Evolutionary conservation across 169 alveolate species (phyloP), one percentile per base, ranked within the genome.

Genomic region (Plasmodium fragile): DNA sequence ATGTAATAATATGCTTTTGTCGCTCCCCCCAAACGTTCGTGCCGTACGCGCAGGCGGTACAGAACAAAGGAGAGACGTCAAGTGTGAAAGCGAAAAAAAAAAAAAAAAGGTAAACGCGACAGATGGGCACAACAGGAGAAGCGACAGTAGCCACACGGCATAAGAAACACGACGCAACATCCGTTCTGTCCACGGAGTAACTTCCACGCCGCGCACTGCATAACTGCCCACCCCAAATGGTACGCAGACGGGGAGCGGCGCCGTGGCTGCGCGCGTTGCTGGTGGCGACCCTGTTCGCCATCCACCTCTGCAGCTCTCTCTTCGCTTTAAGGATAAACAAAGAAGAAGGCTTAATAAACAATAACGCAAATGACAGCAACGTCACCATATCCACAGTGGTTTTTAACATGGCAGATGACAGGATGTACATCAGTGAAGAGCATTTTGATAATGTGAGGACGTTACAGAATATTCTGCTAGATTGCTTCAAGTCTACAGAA

Each of bases 391-490:
- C 83, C 25, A 84, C 45, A 36, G 84, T 18, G 0, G 79, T 84
- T 0, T 73, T 36, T 22, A 41, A 72, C 11, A 3, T 84, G 18
- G 7, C 71, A 0, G 65, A 71, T 41, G 92, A 73, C 72, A 72
- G 4, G 8, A 22, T 84, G 39, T 73, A 72, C 59, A 4, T 84
- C 13, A 30, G 43, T 72, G 79, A 73, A 45, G 45, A 84, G 7
- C 73, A 84, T 72, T 49, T 72, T 16, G 39, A 43, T 3, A 84
- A 72, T 49, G 2, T 84, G 7, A 71, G 22, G 25, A 7, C 32
- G 32, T 75, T 84, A n/a, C 92, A 84, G 7, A 72, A 65, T 30
- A 72, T 84, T 8, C 16, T 84, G 4, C 0, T 73, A 13, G 3
- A 3, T 8, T 53, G 83, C 22, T 30, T 73, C 3, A 71, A 71